phyloP scores from a whole-genome alignment of 1,139 yeast genomes.

The Magnusiomyces ingens region DNA sequence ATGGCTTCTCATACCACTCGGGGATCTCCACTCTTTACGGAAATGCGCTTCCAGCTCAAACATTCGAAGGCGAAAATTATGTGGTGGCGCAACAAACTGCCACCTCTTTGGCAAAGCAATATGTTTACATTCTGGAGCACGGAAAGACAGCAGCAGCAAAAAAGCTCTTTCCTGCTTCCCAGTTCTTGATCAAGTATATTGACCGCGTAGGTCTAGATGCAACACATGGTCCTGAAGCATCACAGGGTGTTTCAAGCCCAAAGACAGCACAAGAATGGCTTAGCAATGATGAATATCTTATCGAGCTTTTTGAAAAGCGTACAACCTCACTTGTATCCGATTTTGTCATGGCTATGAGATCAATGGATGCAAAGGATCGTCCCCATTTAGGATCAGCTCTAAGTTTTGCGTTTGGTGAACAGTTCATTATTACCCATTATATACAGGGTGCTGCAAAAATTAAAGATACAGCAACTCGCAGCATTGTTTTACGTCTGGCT shows the following conservation, averaged over 20 bases:
- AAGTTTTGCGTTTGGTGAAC: conserved; percentile 8
- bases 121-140: not conserved
- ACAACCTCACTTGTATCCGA: not conserved
- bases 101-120: conserved; percentile 3
- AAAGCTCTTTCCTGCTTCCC: conserved; percentile 32
- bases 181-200: conserved; percentile 22
- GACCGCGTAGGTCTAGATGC: conserved; percentile 27
- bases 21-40: conserved; percentile 41
- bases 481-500: conserved; percentile 51
- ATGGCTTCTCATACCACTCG: conserved; percentile 41
- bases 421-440: not conserved
- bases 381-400: not conserved
- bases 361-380: not conserved
- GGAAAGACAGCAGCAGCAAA: conserved; percentile 26
- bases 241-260: conserved; percentile 35
- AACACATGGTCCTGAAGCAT: conserved; percentile 19
- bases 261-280: conserved; percentile 37
- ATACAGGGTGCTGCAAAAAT: not conserved
- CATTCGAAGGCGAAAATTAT: conserved; percentile 15
- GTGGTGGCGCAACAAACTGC: conserved; percentile 15
- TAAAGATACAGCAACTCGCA: conserved; percentile 34
- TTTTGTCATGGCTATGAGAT: not conserved
- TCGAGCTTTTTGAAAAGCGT: conserved; percentile 26
- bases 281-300: conserved; percentile 48
- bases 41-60: conserved; percentile 22